phyloP scores from a whole-genome alignment of 164 flowering plant genomes.

The Stephania cephalantha region DNA sequence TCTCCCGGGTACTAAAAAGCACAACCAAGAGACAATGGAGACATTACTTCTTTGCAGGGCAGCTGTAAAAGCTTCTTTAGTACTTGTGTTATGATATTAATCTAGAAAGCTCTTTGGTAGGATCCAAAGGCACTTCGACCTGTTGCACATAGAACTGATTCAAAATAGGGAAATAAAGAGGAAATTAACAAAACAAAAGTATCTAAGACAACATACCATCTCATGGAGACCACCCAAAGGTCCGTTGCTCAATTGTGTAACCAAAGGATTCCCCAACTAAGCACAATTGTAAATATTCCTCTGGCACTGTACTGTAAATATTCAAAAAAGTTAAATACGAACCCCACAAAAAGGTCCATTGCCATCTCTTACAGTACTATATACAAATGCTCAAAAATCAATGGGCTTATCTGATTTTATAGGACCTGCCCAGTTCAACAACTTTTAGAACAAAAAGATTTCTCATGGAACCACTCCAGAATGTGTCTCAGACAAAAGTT shows the following conservation, averaged over 20 bases:
- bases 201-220: conserved; percentile 35
- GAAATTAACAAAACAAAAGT: background rate
- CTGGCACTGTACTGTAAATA: too few relatives aligned
- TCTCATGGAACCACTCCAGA: background rate
- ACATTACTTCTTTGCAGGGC: conserved; percentile 94
- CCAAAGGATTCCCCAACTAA: conserved; percentile 51
- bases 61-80: conserved; percentile 81
- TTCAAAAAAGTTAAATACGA: too few relatives aligned
- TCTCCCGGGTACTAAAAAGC: conserved; percentile 60
- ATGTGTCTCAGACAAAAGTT: background rate
- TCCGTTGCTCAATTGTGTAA: conserved; percentile 62
- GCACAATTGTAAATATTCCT: too few relatives aligned
- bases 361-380: background rate
- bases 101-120: conserved; percentile 75
- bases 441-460: conserved; percentile 6
- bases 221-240: conserved; percentile 62
- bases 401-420: background rate
- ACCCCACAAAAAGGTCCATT: too few relatives aligned
- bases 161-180: conserved; percentile 3
- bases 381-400: background rate
- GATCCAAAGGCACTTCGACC: conserved; percentile 79
- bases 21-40: conserved; percentile 82
- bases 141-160: conserved; percentile 18
- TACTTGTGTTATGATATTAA: conserved; percentile 71
- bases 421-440: conserved; percentile 6